Evolutionary conservation across 2,329 filamentous ascomycete genomes (phyloP), one percentile per base, ranked within the genome.

Genomic region (Microsporum ferrugineum): DNA sequence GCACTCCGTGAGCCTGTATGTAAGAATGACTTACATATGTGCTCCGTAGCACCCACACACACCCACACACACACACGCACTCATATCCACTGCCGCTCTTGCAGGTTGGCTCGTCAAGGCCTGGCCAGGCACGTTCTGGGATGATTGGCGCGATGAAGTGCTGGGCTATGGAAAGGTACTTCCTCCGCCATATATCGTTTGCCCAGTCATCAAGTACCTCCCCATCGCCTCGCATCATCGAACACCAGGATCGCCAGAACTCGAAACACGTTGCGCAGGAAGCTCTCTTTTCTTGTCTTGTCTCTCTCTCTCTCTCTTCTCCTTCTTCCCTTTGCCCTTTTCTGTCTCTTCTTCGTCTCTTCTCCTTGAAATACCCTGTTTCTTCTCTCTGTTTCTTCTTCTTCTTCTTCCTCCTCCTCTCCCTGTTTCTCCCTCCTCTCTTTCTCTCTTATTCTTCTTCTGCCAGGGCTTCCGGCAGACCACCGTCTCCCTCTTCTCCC

Each of bases 61-160:
- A 1, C 17, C 17, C 17, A 17, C 17, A 23, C 17, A 23, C 17
- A 23, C 17, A 23, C 17, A 23, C 17, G 17, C 17, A 23, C 17
- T 23, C 17, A 23, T 23, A 23, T 23, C 17, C 17, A 23, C 17
- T 23, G 17, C 17, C 17, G 17, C 17, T 23, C 17, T 23, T 23
- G 17, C 17, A 23, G 17, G 17, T 23, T 23, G 17, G 33, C 10
- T 55, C 27, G 51, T 33, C 27, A 14, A 17, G 38, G 49, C 49
- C 38, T 31, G 53, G 39, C 36, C 56, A 45, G 56, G 39, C 56
- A 58, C 56, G 56, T 58, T 58, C 56, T 41, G 56, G 56, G 56
- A 58, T 58, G 56, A 58, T 58, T 58, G 56, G 56, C 56, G 39
- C 36, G 56, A 41, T 58, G 14, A 43, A n/a, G 39, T 55, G 49